These are phyloP conservation scores for Prototheca wickerhamii DNA, from an alignment of 163 green algal genomes.

Conservation along the genomic window DNA sequence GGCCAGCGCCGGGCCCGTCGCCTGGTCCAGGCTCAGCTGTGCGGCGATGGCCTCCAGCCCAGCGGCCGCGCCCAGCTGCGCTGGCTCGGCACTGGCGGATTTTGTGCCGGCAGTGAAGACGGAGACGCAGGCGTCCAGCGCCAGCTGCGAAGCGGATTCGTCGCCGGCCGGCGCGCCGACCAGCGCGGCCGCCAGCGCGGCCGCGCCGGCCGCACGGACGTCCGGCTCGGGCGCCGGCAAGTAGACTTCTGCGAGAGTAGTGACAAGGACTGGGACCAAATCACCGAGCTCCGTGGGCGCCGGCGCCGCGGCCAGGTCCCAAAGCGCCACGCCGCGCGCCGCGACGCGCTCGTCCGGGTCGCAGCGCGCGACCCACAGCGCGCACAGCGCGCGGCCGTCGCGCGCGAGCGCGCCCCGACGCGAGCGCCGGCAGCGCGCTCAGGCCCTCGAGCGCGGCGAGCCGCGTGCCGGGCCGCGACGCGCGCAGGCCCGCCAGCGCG, in stretches of 20 bases:
- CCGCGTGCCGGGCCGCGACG: constrained; percentile 47
- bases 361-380: constrained; percentile 62
- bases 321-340: constrained; percentile 43
- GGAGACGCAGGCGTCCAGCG: too few species aligned
- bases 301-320: constrained; percentile 17
- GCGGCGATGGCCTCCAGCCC: constrained; percentile 42
- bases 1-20: constrained; percentile 48
- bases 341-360: constrained; percentile 62
- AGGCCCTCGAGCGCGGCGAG: constrained; percentile 57
- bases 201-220: constrained; percentile 40
- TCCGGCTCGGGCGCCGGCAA: constrained; percentile 29
- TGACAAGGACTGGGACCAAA: too few species aligned
- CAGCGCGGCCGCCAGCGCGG: constrained; percentile 44
- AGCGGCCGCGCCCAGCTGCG: constrained; percentile 33
- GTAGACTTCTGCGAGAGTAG: constrained; percentile 9
- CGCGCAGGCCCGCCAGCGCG: constrained; percentile 50
- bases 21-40: constrained; percentile 34
- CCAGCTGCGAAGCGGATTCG: constrained; percentile 19
- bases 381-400: constrained; percentile 22
- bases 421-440: constrained; percentile 48
- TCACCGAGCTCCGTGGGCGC: constrained; percentile 23
- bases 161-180: neutral
- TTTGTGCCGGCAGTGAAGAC: too few species aligned
- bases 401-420: constrained; percentile 11
- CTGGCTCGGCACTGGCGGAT: neutral